A percentile compares a stretch with the other conserved stretches of the same genome.
Evolutionary conservation across 2,329 filamentous ascomycete genomes (phyloP).

Genomic region (Neodidymelliopsis sp.): DNA sequence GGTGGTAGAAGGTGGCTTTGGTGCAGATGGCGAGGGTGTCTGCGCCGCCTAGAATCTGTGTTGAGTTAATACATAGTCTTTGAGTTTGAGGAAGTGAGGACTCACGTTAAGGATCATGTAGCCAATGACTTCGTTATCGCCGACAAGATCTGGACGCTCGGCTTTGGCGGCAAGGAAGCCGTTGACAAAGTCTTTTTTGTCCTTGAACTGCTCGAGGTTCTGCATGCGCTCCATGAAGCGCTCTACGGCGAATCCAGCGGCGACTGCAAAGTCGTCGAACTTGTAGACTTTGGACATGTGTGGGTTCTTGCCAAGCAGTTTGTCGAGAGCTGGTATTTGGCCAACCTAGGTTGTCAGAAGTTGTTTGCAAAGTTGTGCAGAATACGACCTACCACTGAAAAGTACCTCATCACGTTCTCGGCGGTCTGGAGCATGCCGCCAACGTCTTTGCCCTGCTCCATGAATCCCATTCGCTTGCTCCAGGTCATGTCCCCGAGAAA

Average conservation of each 20-base stretch:
- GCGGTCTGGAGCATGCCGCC: slow-evolving; percentile 48
- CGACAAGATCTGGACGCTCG: slow-evolving; percentile 29
- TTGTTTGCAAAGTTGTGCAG: too few relatives aligned
- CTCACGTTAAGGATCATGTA: slow-evolving; percentile 44
- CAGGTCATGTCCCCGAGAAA: slow-evolving; percentile 53
- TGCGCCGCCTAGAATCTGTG: slow-evolving; percentile 42
- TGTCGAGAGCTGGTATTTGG: slow-evolving; percentile 41
- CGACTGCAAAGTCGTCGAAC: slow-evolving; percentile 33
- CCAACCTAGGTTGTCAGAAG: slow-evolving; percentile 28
- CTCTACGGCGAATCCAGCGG: slow-evolving; percentile 28
- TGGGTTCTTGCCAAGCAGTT: slow-evolving; percentile 33
- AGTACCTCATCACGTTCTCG: slow-evolving; percentile 39
- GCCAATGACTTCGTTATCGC: slow-evolving; percentile 40
- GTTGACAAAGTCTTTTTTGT: slow-evolving; percentile 32
- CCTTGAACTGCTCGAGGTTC: slow-evolving; percentile 23
- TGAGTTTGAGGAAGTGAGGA: not conserved
- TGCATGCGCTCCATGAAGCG: slow-evolving; percentile 33
- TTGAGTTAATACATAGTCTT: not conserved
- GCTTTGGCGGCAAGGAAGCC: slow-evolving; percentile 31
- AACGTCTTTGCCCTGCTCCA: slow-evolving; percentile 52
- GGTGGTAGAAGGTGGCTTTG: slow-evolving; percentile 37
- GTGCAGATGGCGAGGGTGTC: slow-evolving; percentile 39
- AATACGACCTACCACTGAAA: slow-evolving; percentile 31
- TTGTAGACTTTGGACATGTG: slow-evolving; percentile 29
- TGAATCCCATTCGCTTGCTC: slow-evolving; percentile 52